Conservation (phyloP, 106 monocot species). For the Platanthera zijinensis region DNA sequence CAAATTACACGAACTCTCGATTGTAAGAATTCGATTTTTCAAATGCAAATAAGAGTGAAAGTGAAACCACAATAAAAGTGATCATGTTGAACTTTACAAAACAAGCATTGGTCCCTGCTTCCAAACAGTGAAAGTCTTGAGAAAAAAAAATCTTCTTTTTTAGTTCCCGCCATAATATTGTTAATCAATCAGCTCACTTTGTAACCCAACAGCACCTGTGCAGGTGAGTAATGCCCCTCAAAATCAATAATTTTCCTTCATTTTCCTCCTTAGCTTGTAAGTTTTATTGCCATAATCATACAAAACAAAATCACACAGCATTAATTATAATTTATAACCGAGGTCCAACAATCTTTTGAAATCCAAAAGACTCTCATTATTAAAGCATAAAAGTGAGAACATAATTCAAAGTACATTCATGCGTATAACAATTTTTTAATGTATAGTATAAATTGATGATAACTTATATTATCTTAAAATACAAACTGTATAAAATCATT, state of each 20-base stretch:
- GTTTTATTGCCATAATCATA: too few relatives aligned
- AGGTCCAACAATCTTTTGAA: background rate
- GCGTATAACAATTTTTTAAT: background rate
- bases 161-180: too few relatives aligned
- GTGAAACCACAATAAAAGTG: background rate
- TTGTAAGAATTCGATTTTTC: background rate
- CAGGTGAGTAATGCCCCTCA: too few relatives aligned
- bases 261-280: too few relatives aligned
- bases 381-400: background rate
- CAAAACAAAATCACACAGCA: too few relatives aligned
- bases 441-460: background rate
- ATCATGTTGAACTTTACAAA: background rate
- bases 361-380: background rate
- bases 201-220: too few relatives aligned
- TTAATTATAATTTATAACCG: too few relatives aligned
- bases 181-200: too few relatives aligned
- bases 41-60: background rate
- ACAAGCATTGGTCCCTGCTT: background rate
- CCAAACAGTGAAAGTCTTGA: background rate
- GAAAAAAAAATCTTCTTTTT: background rate
- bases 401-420: background rate
- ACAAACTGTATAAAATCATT: too few relatives aligned
- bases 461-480: background rate
- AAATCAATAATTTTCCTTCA: too few relatives aligned
- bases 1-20: background rate